Percentiles rank a stretch among this genome's conserved stretches.
phyloP scores from a whole-genome alignment of 805 yeast species.

The Yarrowia phangngaensis region DNA sequence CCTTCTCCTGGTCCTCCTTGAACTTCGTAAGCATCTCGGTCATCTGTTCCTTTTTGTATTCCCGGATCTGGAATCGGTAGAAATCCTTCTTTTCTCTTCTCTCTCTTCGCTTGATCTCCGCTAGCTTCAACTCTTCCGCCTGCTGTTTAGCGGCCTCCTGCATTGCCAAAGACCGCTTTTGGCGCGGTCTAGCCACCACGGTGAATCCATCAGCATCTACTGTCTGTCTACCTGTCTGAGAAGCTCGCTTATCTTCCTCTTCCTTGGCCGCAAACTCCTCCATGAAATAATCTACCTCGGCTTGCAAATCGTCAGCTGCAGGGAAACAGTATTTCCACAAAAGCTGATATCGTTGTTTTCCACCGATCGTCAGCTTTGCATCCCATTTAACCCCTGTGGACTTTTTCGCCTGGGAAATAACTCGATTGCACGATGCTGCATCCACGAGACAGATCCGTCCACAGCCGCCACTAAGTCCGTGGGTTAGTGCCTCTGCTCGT shows the following conservation, averaged over 20 bases:
- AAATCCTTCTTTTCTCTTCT: constrained; percentile 78
- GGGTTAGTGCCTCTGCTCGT: constrained; percentile 16
- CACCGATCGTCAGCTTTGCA: constrained; percentile 42
- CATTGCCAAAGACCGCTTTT: constrained; percentile 73
- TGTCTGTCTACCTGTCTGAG: constrained; percentile 34
- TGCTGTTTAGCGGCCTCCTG: constrained; percentile 29
- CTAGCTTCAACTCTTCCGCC: constrained; percentile 31
- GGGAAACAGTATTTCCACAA: constrained; percentile 31
- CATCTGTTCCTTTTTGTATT: constrained; percentile 88
- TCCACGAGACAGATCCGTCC: constrained; percentile 74
- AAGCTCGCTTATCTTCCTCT: constrained; percentile 43
- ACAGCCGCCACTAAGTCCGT: constrained; percentile 34
- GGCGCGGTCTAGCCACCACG: constrained; percentile 78
- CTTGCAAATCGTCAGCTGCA: constrained; percentile 51
- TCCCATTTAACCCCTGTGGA: constrained; percentile 27
- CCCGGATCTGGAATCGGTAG: constrained; percentile 94
- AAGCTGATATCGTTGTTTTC: constrained; percentile 22
- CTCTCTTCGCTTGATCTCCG: constrained; percentile 53
- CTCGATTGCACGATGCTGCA: constrained; percentile 59
- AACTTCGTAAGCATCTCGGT: constrained; percentile 77
- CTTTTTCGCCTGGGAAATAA: constrained; percentile 59
- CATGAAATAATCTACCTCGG: constrained; percentile 58
- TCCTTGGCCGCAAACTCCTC: constrained; percentile 68
- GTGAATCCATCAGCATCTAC: constrained; percentile 96
- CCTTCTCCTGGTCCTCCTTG: constrained; percentile 85